Base-by-base conservation (phyloP, 2,329 filamentous ascomycete species). In the Epichloe coenophiala region DNA sequence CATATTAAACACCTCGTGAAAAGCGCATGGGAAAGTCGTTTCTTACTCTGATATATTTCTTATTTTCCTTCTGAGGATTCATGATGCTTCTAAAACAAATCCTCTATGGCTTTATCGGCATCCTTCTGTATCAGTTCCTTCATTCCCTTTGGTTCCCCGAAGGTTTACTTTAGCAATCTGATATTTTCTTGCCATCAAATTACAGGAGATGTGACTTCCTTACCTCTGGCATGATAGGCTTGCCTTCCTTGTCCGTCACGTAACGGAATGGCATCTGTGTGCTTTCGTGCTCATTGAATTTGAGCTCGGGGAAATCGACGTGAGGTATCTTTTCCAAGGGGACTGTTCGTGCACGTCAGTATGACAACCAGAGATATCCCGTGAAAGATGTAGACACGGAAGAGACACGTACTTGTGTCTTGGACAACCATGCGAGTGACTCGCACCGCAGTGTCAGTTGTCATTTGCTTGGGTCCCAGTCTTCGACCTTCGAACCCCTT, bases 241-340 rank as follows among this genome's bases (percentile, higher is more conserved):
- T 74, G 43, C 86, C 88, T 51, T 86, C 73, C 11, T 78, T 71
- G 48, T 77, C 83, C 63, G 79, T 84, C 47, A 98, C 90, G 64
- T 98, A 98, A 58, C 93, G 87, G 68, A 98, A 98, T 1, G 93
- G 93, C 93, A 98, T 97, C 67, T 95, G 78, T 0, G 90, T 95
- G 65, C 86, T 93, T 70, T 98, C 93, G 62, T 95, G 84, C 64
- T 93, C 83, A 65, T 87, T 88, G 65, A 97, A 84, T 62, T 83
- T 83, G 62, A 98, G 78, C 63, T 97, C 91, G 0, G 93, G 93
- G 61, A 87, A 83, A 64, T 97, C 90, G 36, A 93, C 67, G 63
- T 93, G 96, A 2, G 81, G 37, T 36, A 98, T 84, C 57, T 89
- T 73, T 51, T 86, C 80, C 45, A 98, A 72, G 0, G 86, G 77